A percentile compares a stretch with the other conserved stretches of the same genome.
Conservation (phyloP, 129 eudicot species). For the Saposhnikovia divaricata region DNA sequence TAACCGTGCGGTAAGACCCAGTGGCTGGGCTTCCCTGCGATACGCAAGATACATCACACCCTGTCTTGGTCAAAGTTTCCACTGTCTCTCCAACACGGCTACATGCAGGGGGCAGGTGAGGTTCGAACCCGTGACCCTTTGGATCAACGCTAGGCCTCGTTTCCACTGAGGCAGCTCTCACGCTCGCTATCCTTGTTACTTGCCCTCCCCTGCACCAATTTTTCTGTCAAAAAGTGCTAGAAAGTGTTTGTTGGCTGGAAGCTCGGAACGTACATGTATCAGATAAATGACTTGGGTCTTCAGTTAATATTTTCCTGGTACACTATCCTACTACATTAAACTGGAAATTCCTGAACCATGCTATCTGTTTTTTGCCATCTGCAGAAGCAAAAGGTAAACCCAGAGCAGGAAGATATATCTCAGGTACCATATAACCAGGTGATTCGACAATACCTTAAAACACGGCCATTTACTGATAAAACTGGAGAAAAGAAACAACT, state of each 20-base stretch:
- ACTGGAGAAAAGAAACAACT: slow-evolving; percentile 41
- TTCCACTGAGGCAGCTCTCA: no score
- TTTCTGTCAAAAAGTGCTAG: background rate
- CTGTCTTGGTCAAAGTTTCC: no score
- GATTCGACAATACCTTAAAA: slow-evolving; percentile 57
- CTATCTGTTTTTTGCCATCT: slow-evolving; percentile 9
- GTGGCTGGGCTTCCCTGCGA: no score
- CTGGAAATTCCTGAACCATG: background rate
- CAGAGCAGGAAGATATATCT: slow-evolving; percentile 26
- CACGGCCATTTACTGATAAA: slow-evolving; percentile 39
- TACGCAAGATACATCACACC: no score
- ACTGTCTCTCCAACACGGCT: no score
- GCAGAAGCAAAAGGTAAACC: slow-evolving; percentile 65
- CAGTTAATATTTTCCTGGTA: background rate
- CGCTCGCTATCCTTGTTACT: background rate
- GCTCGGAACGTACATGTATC: background rate
- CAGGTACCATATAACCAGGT: slow-evolving; percentile 32
- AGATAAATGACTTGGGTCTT: background rate
- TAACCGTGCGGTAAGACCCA: no score
- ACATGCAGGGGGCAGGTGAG: no score
- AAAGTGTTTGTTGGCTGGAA: background rate
- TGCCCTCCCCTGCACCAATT: background rate
- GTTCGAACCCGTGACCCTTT: no score
- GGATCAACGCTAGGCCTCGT: no score
- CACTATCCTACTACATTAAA: background rate